These are phyloP conservation scores for Ogataea pignaliae DNA, from an alignment of 805 yeast genomes.

Conservation along the genomic window DNA sequence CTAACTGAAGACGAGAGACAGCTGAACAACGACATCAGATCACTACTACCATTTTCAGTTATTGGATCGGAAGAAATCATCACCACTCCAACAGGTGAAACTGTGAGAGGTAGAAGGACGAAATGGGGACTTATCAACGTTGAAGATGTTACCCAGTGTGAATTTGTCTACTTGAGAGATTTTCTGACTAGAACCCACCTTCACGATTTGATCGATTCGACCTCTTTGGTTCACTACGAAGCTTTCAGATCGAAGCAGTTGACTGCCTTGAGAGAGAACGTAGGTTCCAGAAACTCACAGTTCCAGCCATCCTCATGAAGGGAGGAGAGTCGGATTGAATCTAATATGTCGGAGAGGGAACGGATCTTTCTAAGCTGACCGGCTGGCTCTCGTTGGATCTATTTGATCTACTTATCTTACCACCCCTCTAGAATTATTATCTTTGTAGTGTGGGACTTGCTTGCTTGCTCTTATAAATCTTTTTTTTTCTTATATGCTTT, in stretches of 20 bases:
- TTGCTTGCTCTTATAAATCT: too few relatives aligned
- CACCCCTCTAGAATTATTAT: background rate
- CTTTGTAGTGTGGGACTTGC: too few relatives aligned
- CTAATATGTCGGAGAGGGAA: background rate
- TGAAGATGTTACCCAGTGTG: slow-evolving; percentile 93
- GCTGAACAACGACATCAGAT: slow-evolving; percentile 68
- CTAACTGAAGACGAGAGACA: slow-evolving; percentile 68
- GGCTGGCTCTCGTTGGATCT: background rate
- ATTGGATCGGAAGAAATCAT: slow-evolving; percentile 85
- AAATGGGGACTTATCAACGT: slow-evolving; percentile 92
- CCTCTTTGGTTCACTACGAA: slow-evolving; percentile 85
- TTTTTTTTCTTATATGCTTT: too few relatives aligned
- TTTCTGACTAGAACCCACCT: slow-evolving; percentile 93
- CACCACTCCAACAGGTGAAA: slow-evolving; percentile 64
- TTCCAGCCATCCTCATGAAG: slow-evolving; percentile 13
- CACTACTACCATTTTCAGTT: slow-evolving; percentile 87
- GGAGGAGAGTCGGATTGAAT: background rate
- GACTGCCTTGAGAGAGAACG: slow-evolving; percentile 88
- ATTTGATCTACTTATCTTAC: background rate
- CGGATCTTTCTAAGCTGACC: too few relatives aligned
- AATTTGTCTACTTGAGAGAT: slow-evolving; percentile 89
- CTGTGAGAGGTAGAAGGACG: slow-evolving; percentile 85
- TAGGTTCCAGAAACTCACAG: slow-evolving; percentile 40
- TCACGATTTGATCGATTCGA: slow-evolving; percentile 93
- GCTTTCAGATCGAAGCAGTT: slow-evolving; percentile 90